These are phyloP conservation scores for Poteriospumella lacustris DNA, from an alignment of 108 stramenopile species.

Conservation along the genomic window DNA sequence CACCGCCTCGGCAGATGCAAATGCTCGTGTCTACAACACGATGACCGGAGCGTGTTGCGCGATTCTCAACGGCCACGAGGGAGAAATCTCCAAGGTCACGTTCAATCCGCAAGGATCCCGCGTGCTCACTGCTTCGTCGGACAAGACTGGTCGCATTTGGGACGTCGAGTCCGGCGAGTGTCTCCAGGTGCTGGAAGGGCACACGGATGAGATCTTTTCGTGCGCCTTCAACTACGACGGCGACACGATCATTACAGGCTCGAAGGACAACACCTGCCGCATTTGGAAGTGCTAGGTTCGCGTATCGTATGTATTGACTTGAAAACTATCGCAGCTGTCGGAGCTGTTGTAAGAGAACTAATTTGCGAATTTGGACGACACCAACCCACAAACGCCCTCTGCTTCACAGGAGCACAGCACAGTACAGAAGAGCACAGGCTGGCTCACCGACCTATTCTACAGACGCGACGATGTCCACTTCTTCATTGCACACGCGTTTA, in stretches of 20 bases:
- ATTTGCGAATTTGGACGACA: no score
- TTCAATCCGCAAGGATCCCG: slow-evolving; percentile 54
- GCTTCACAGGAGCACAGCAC: no score
- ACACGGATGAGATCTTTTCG: slow-evolving; percentile 63
- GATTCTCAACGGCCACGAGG: slow-evolving; percentile 64
- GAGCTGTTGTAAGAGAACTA: no score
- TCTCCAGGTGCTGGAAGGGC: slow-evolving; percentile 52
- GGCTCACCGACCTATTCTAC: no score
- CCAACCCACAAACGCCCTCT: no score
- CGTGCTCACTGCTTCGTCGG: slow-evolving; percentile 56
- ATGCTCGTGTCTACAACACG: slow-evolving; percentile 60
- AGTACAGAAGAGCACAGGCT: no score
- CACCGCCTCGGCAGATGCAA: slow-evolving; percentile 62
- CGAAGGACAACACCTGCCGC: slow-evolving; percentile 65
- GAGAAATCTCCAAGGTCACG: slow-evolving; percentile 61
- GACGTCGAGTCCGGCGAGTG: slow-evolving; percentile 50
- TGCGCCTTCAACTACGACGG: slow-evolving; percentile 68
- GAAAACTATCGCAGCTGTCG: no score
- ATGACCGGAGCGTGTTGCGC: slow-evolving; percentile 61
- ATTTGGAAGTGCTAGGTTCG: slow-evolving; percentile 56
- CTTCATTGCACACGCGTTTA: no score
- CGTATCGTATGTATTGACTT: no score
- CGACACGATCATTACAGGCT: slow-evolving; percentile 60
- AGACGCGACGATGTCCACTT: no score
- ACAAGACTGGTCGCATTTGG: slow-evolving; percentile 61